Conservation (phyloP, 164 flowering plant genomes). For the Amborella trichopoda region DNA sequence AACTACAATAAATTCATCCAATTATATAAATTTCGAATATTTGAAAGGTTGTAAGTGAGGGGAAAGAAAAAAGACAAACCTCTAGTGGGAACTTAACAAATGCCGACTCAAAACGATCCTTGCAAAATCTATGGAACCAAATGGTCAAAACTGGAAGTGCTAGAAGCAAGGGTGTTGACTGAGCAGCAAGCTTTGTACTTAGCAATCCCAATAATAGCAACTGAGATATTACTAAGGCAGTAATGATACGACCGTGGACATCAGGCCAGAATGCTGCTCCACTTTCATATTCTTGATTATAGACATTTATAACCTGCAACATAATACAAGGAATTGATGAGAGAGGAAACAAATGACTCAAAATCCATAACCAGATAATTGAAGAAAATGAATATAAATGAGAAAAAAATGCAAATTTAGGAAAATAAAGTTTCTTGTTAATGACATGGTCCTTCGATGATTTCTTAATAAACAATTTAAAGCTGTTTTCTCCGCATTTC, state of each 20-base stretch:
- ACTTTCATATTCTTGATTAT: slow-evolving; percentile 81
- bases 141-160: slow-evolving; percentile 69
- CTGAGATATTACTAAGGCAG: slow-evolving; percentile 56
- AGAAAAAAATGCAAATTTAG: too few relatives aligned
- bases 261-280: slow-evolving; percentile 87
- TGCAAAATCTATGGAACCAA: slow-evolving; percentile 68
- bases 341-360: background rate
- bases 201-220: slow-evolving; percentile 58
- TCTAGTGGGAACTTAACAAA: slow-evolving; percentile 59
- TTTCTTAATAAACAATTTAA: too few relatives aligned
- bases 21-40: too few relatives aligned
- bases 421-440: too few relatives aligned
- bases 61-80: too few relatives aligned
- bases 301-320: slow-evolving; percentile 66
- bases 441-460: too few relatives aligned
- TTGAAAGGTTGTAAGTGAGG: too few relatives aligned
- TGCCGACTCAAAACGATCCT: slow-evolving; percentile 68
- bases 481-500: too few relatives aligned
- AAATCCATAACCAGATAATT: background rate
- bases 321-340: background rate
- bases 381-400: background rate
- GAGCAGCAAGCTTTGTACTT: slow-evolving; percentile 53
- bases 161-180: slow-evolving; percentile 59
- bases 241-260: slow-evolving; percentile 59
- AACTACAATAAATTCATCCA: too few relatives aligned